Evolutionary conservation across 2,329 filamentous ascomycete species (phyloP).

Genomic region (Trichophyton equinum): DNA sequence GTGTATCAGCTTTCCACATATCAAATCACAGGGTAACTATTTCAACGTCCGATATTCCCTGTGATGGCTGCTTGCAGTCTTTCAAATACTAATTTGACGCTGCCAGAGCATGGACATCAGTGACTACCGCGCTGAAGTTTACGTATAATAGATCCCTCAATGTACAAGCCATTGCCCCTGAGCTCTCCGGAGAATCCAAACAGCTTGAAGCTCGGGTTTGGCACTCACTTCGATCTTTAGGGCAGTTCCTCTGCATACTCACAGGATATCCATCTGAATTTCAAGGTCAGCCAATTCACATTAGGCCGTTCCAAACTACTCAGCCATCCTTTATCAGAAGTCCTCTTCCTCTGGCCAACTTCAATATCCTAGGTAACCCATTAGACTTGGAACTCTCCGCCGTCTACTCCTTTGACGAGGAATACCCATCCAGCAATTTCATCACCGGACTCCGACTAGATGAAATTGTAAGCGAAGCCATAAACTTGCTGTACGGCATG

Average conservation of each 20-base stretch:
- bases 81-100: not conserved
- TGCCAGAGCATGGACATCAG: constrained; percentile 26
- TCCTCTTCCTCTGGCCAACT: not conserved
- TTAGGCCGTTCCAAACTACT: constrained; percentile 20
- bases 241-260: constrained; percentile 24
- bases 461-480: constrained; percentile 19
- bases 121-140: constrained; percentile 26
- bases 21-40: constrained; percentile 28
- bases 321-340: constrained; percentile 14
- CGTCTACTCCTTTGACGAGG: not conserved
- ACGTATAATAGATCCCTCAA: constrained; percentile 27
- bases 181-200: constrained; percentile 18
- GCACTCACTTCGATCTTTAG: constrained; percentile 30
- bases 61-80: not conserved
- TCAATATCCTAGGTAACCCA: not conserved
- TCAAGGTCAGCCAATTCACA: constrained; percentile 20
- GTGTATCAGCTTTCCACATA: constrained; percentile 30
- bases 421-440: constrained; percentile 7
- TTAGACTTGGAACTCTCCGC: not conserved
- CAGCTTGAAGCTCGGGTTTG: constrained; percentile 27
- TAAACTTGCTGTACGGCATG: constrained; percentile 24
- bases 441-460: constrained; percentile 12
- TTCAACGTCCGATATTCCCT: not conserved
- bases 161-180: constrained; percentile 22
- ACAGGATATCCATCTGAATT: constrained; percentile 28